phyloP scores from a whole-genome alignment of 2,329 filamentous ascomycete species.

The Talaromyces verruculosus region DNA sequence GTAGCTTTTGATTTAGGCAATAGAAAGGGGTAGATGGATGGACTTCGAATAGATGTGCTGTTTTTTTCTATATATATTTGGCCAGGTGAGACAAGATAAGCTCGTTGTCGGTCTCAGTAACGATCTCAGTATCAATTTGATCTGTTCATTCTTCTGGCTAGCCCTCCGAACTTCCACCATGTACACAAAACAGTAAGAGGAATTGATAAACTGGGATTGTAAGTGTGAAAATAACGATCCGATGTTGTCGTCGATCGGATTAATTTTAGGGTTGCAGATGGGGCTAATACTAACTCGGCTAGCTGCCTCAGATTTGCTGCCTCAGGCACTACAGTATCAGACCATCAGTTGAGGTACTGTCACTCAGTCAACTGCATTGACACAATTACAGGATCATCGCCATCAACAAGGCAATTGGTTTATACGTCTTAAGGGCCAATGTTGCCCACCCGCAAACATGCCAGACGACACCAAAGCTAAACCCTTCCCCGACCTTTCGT shows the following conservation, averaged over 20 bases:
- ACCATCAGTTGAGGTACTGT: not conserved
- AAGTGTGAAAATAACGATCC: not conserved
- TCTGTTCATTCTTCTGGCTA: not conserved
- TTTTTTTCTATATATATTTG: not conserved
- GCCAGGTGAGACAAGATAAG: not conserved
- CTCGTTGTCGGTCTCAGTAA: not conserved
- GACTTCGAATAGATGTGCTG: not conserved
- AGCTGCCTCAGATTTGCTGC: not conserved
- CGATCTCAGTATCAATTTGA: not conserved
- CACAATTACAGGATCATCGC: not conserved
- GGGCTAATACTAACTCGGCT: not conserved
- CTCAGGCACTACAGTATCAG: not conserved
- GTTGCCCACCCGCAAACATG: constrained; percentile 30
- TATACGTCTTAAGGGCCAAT: not conserved
- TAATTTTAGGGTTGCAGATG: not conserved
- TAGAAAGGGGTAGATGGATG: not conserved
- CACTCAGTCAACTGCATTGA: not conserved
- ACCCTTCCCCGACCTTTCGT: constrained; percentile 68
- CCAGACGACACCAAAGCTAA: constrained; percentile 41
- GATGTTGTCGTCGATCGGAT: not conserved
- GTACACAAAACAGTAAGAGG: not conserved
- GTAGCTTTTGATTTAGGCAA: not conserved
- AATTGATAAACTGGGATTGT: not conserved
- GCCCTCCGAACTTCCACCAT: not conserved
- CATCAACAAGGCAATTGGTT: not conserved